These are phyloP conservation scores for Purshia tridentata DNA, from an alignment of 306 rosid genomes.

Conservation along the genomic window DNA sequence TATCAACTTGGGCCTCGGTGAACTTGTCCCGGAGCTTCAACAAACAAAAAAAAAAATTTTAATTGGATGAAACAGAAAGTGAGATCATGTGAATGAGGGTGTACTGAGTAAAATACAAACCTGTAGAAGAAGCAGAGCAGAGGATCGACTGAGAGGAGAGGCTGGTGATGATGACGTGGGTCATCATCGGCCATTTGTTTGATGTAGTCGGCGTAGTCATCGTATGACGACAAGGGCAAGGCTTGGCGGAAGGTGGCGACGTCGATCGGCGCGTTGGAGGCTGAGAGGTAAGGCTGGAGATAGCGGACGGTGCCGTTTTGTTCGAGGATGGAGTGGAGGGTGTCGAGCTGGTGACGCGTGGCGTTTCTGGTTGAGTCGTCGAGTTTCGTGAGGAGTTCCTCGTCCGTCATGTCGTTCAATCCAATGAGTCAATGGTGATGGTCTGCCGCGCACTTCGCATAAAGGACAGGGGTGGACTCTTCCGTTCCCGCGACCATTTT, in stretches of 20 bases:
- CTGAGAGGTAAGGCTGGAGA: constrained; percentile 37
- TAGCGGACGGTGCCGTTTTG: constrained; percentile 40
- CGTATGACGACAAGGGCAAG: constrained; percentile 51
- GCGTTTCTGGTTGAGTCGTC: constrained; percentile 44
- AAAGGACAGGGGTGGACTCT: no score
- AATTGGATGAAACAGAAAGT: neutral
- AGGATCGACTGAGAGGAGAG: constrained; percentile 64
- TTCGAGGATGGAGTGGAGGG: constrained; percentile 44
- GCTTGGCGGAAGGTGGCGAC: constrained; percentile 34
- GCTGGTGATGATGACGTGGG: constrained; percentile 13
- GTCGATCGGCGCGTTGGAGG: constrained; percentile 21
- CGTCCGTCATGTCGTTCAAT: constrained; percentile 29
- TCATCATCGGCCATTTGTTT: constrained; percentile 39
- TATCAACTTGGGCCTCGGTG: constrained; percentile 61
- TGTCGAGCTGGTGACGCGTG: constrained; percentile 38
- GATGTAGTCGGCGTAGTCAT: constrained; percentile 48
- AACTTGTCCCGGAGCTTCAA: constrained; percentile 56
- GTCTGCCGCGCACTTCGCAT: no score
- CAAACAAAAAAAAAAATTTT: neutral
- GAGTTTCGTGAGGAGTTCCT: constrained; percentile 40
- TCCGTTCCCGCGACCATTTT: no score
- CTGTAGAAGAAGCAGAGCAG: constrained; percentile 67
- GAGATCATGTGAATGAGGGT: neutral
- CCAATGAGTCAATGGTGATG: no score
- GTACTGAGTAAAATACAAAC: constrained; percentile 13